A percentile compares a stretch with the other conserved stretches of the same genome.
Conservation (phyloP, 257 asterid species). For the Catharanthus roseus region DNA sequence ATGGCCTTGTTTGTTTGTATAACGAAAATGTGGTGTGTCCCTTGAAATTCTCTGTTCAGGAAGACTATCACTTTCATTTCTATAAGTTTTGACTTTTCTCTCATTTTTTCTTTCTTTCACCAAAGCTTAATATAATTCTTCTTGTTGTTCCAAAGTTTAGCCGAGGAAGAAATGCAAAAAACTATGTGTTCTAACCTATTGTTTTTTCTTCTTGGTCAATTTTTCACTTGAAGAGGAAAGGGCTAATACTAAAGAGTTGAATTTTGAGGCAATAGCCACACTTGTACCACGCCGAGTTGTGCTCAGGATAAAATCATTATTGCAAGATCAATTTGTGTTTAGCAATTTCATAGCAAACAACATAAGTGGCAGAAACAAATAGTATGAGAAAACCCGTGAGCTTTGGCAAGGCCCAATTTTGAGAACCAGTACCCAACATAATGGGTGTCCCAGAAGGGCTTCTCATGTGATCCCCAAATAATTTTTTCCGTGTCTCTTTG, state of each 20-base stretch:
- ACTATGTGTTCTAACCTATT: constrained; percentile 60
- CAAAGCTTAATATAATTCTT: constrained; percentile 72
- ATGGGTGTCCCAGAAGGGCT: constrained; percentile 26
- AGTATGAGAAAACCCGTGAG: constrained; percentile 55
- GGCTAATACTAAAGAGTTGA: not conserved
- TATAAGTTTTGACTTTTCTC: constrained; percentile 39
- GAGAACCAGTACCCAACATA: constrained; percentile 23
- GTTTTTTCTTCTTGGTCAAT: not conserved
- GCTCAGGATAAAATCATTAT: constrained; percentile 11
- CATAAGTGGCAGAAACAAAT: constrained; percentile 47
- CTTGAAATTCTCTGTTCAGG: constrained; percentile 60
- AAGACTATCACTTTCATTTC: constrained; percentile 27
- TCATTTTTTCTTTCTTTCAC: constrained; percentile 58
- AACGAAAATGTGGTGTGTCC: constrained; percentile 52
- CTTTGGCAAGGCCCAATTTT: constrained; percentile 42
- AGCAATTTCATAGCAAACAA: constrained; percentile 30
- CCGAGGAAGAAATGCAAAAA: constrained; percentile 83
- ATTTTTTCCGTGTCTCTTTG: constrained; percentile 60
- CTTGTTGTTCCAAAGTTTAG: constrained; percentile 61
- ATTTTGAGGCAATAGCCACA: constrained; percentile 1
- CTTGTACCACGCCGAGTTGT: not conserved
- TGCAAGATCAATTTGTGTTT: constrained; percentile 8
- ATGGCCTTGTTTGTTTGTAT: constrained; percentile 60
- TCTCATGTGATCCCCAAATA: constrained; percentile 63
- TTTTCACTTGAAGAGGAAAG: not conserved